Evolutionary conservation across 1,139 yeast species (phyloP).

Genomic region (Sugiyamaella xylanicola): DNA sequence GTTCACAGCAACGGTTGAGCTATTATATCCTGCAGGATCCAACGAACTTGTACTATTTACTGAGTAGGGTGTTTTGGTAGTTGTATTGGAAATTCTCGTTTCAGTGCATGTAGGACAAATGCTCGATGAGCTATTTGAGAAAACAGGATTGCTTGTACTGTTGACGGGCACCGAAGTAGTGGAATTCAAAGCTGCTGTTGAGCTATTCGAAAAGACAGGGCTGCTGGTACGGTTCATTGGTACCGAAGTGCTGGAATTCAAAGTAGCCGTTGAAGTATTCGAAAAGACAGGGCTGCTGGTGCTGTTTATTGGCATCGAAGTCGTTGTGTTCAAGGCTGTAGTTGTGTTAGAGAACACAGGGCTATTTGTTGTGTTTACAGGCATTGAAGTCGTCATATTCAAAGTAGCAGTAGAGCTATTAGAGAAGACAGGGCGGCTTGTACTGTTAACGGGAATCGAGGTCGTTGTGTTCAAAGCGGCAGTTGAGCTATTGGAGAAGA

Average conservation of each 20-base stretch:
- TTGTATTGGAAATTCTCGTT: no score
- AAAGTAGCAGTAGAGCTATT: constrained; percentile 7
- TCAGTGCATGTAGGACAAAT: not conserved
- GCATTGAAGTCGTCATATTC: not conserved
- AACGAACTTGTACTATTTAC: no score
- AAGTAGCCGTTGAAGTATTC: constrained; percentile 8
- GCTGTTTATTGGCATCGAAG: not conserved
- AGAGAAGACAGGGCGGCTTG: constrained; percentile 8
- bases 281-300: not conserved
- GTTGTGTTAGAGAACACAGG: constrained; percentile 1
- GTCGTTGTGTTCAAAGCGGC: constrained; percentile 10
- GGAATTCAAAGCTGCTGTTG: constrained; percentile 3
- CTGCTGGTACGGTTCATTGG: not conserved
- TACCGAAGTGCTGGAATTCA: constrained; percentile 8
- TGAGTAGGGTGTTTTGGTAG: no score
- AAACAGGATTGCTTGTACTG: not conserved
- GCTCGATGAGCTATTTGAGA: not conserved
- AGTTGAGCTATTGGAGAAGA: not conserved
- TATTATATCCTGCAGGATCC: no score
- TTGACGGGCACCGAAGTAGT: no score
- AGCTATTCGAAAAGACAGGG: not conserved
- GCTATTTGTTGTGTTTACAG: not conserved
- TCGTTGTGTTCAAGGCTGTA: not conserved
- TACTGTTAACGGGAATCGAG: not conserved
- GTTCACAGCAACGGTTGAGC: not conserved